Evolutionary conservation across 805 yeast genomes (phyloP).

Genomic region (Hanseniaspora thailandica): DNA sequence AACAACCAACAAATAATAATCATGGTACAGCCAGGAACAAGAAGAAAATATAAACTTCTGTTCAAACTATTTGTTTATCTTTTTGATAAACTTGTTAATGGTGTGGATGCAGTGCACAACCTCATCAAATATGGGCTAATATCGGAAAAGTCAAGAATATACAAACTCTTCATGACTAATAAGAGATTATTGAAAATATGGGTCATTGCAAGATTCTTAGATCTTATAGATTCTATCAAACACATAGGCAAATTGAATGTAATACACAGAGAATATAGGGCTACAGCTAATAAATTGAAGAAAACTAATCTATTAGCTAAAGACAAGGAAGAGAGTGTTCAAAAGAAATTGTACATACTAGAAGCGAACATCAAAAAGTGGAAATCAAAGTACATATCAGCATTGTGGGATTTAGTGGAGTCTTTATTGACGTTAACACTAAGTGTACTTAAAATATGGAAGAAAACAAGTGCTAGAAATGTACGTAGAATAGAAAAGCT

Average conservation of each 20-base stretch:
- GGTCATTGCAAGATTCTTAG: background rate
- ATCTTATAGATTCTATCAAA: background rate
- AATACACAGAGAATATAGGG: background rate
- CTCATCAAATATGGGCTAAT: conserved; percentile 2
- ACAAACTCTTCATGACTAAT: background rate
- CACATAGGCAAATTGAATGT: background rate
- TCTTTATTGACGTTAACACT: background rate
- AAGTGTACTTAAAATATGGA: background rate
- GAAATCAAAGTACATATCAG: background rate
- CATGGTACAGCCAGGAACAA: background rate
- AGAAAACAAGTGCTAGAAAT: background rate
- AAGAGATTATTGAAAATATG: background rate
- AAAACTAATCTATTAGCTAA: background rate
- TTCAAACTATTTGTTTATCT: background rate
- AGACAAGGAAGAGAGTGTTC: background rate
- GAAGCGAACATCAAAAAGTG: background rate
- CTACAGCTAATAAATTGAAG: background rate
- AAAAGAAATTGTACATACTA: background rate
- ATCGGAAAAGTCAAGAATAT: background rate
- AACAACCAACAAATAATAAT: background rate
- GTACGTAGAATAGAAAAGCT: background rate
- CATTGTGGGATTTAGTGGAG: background rate
- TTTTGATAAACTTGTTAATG: background rate
- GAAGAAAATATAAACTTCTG: background rate
- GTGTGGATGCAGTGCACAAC: conserved; percentile 1